Evolutionary conservation across 495 filamentous ascomycete genomes (phyloP), one percentile per base, ranked within the genome.

Genomic region (Cercophora scortea): DNA sequence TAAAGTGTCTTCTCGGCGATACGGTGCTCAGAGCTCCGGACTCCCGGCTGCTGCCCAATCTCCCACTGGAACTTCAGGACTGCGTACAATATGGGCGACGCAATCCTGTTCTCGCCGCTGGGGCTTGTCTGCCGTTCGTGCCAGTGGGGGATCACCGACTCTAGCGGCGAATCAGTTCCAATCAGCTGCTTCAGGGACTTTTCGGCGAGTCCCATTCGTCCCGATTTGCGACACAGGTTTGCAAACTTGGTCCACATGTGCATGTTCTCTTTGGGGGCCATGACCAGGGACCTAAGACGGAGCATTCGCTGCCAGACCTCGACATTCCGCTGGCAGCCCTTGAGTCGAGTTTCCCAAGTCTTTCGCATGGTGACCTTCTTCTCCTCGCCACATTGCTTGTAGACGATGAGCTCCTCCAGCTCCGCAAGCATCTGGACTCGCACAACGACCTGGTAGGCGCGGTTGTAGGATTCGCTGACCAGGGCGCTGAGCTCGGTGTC

Each of bases 221-320:
- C 87, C 33, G 90, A 95, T 64, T 97, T 99, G 59, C 93, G 86
- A 67, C 93, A 99, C 8, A 99, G 79, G 58, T 96, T 97, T 54
- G 94, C 88, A 61, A 96, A 97, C 63, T 99, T 99, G 72, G 97
- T 96, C 79, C 88, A 95, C 90, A 97, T 97, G 61, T 93, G 87
- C 76, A 94, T 87, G 57, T 97, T 95, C 64, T 99, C 91, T 32
- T 79, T 82, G 4, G 93, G 90, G 10, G 79, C 80, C 47, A 96
- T 91, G 45, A 99, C 93, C 43, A 99, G 80, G 13, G 88, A 88
- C 54, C 94, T 81, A 38, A 97, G 88, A 65, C 96, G 94, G 19
- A 99, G 81, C 89, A 95, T 97, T 41, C 94, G 79, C 64, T 96
- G 90, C 93, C 93, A 99, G 8, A 96, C 90, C 59, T 99, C 93